These are phyloP conservation scores for Chalara sp. DNA, from an alignment of 2,329 filamentous ascomycete genomes.

Conservation along the genomic window DNA sequence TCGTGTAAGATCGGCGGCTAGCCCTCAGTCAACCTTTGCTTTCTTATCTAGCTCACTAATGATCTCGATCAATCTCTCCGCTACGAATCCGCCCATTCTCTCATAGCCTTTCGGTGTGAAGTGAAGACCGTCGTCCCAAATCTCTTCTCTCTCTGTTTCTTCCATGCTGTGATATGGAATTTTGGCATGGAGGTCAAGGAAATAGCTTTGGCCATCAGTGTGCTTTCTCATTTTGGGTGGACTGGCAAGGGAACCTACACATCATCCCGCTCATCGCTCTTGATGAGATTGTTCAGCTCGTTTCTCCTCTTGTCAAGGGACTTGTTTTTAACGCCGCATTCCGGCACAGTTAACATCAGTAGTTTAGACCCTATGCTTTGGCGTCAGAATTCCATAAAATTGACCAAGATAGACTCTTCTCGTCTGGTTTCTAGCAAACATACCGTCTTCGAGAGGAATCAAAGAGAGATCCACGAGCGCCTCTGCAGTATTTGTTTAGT, in stretches of 20 bases:
- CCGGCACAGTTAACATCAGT: conserved; percentile 56
- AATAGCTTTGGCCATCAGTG: conserved; percentile 32
- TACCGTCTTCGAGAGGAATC: conserved; percentile 34
- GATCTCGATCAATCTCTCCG: conserved; percentile 44
- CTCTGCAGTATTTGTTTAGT: conserved; percentile 6
- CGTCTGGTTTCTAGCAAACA: background rate
- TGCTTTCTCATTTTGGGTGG: too few relatives aligned
- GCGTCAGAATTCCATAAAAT: conserved; percentile 29
- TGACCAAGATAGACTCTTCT: background rate
- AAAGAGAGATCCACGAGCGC: conserved; percentile 42
- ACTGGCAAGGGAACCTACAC: conserved; percentile 7
- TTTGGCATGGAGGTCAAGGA: conserved; percentile 46
- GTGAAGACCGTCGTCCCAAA: conserved; percentile 59
- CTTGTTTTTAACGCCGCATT: conserved; percentile 29
- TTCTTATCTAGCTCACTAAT: conserved; percentile 15
- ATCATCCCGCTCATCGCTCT: conserved; percentile 4
- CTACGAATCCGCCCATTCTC: conserved; percentile 52
- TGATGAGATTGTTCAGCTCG: conserved; percentile 46
- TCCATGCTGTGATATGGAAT: conserved; percentile 49
- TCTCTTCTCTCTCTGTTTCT: conserved; percentile 36
- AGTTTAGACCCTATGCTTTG: conserved; percentile 33
- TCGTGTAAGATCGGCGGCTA: too few relatives aligned
- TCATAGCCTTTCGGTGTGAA: conserved; percentile 53
- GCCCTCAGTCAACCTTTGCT: too few relatives aligned
- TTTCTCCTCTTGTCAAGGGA: conserved; percentile 32